Conservation (phyloP, 495 filamentous ascomycete species). For the Aspergillus leporis region DNA sequence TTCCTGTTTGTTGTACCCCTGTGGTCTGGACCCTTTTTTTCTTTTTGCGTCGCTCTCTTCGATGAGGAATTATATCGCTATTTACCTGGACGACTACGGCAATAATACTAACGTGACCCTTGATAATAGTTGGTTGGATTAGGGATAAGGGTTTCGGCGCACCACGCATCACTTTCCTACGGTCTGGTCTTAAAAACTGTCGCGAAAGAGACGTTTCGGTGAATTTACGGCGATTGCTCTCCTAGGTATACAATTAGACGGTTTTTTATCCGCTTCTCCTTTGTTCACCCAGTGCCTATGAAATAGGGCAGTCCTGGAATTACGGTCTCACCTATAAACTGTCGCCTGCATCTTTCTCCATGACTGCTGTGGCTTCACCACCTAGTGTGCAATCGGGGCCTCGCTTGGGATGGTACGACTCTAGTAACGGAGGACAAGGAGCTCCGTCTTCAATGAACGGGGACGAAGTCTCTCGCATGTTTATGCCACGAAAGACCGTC, state of each 20-base stretch:
- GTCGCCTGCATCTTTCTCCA: constrained; percentile 51
- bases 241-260: background rate
- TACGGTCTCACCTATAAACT: constrained; percentile 15
- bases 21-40: background rate
- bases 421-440: constrained; percentile 73
- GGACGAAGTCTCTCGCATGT: constrained; percentile 86
- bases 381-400: constrained; percentile 80
- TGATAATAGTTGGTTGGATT: constrained; percentile 16
- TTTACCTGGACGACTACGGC: constrained; percentile 17
- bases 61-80: background rate
- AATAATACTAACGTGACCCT: constrained; percentile 28
- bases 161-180: constrained; percentile 12
- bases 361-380: constrained; percentile 97
- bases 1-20: background rate
- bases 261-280: constrained; percentile 5
- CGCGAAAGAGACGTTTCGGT: constrained; percentile 9
- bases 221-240: constrained; percentile 5
- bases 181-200: constrained; percentile 2
- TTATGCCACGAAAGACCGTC: constrained; percentile 80
- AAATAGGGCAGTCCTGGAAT: constrained; percentile 17
- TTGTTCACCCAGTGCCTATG: constrained; percentile 25
- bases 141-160: constrained; percentile 15
- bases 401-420: constrained; percentile 58
- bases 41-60: background rate
- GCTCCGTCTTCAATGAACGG: constrained; percentile 76